Conservation (phyloP, 2,329 filamentous ascomycete species). For the Chaetomiaceae sp. region DNA sequence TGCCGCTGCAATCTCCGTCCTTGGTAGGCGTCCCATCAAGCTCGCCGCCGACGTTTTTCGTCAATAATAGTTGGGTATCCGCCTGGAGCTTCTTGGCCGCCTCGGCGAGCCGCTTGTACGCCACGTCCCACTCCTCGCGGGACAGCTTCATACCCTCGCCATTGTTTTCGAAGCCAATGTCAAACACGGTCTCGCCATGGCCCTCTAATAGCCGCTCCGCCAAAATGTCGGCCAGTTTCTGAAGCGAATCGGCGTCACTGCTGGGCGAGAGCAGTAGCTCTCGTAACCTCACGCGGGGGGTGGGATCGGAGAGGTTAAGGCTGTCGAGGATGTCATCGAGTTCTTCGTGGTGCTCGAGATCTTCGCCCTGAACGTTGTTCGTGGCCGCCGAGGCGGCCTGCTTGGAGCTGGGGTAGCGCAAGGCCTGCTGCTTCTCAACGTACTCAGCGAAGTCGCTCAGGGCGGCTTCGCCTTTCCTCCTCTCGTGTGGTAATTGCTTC, state of each 20-base stretch:
- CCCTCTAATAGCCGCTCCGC: conserved; percentile 71
- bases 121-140: conserved; percentile 68
- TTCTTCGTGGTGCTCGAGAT: conserved; percentile 64
- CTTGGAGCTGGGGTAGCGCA: conserved; percentile 51
- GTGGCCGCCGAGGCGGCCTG: conserved; percentile 28
- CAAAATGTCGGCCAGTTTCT: conserved; percentile 61
- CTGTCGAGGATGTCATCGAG: conserved; percentile 90
- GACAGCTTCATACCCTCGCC: conserved; percentile 78
- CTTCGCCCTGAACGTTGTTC: conserved; percentile 28
- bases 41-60: conserved; percentile 80
- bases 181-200: conserved; percentile 84
- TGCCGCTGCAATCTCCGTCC: conserved; percentile 74
- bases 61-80: conserved; percentile 77
- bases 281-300: conserved; percentile 64
- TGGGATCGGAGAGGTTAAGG: conserved; percentile 71
- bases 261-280: conserved; percentile 59
- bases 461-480: conserved; percentile 81
- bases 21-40: conserved; percentile 66
- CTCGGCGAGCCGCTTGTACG: conserved; percentile 59
- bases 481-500: conserved; percentile 68
- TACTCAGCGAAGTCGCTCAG: conserved; percentile 97
- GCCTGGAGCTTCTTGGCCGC: conserved; percentile 63
- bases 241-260: conserved; percentile 55
- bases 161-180: conserved; percentile 85
- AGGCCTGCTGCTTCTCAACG: conserved; percentile 85